Base-by-base conservation (phyloP, 208 protist species). In the Jaenimonas drosophilae region DNA sequence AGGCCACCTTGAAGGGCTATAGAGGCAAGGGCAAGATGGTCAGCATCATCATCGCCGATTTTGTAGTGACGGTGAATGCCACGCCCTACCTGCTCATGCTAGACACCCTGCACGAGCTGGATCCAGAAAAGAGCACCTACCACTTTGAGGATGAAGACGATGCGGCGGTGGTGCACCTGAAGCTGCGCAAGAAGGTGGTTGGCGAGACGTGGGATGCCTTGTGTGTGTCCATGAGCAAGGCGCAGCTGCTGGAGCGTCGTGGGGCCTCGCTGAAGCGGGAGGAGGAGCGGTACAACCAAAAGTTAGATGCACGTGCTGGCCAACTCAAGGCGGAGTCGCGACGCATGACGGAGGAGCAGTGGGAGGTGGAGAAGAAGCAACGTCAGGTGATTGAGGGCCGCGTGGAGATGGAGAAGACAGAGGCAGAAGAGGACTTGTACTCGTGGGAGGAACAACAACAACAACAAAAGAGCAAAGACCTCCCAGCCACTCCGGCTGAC, bases 51-150 rank as follows among this genome's bases (percentile, higher is more conserved):
- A 57, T 94, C 25, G 70, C 79, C 7, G 76, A 88, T 47, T 25
- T 83, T 2, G 91, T 76, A 24, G 72, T 91, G 11, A 96, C 93
- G 59, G 68, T 89, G 2, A 93, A 93, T 43, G 84, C 82, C 0
- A 47, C 74, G 1, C 85, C 88, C 24, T 94, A 93, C 53, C 65
- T 96, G 16, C 70, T 92, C 5, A 36, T 59, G n/a, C 64, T 91
- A n/a, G 88, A 96, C 36, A 69, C 94, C 5, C 56, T 91, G 19
- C 76, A 91, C 62, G 53, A 50, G 17, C 59, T 96, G 29, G 67
- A 84, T 40, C 48, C 60, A 3, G 44, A 59, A 4, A 59, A 69
- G 44, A 86, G 72, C 0, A 70, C 61, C 7, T 60, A 84, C 53
- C 64, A 75, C 61, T 77, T 86, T 21, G 59, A 69, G 38, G 31